Base-by-base conservation (phyloP, 371 early-diverging fungal species). In the Nematocida sp. region DNA sequence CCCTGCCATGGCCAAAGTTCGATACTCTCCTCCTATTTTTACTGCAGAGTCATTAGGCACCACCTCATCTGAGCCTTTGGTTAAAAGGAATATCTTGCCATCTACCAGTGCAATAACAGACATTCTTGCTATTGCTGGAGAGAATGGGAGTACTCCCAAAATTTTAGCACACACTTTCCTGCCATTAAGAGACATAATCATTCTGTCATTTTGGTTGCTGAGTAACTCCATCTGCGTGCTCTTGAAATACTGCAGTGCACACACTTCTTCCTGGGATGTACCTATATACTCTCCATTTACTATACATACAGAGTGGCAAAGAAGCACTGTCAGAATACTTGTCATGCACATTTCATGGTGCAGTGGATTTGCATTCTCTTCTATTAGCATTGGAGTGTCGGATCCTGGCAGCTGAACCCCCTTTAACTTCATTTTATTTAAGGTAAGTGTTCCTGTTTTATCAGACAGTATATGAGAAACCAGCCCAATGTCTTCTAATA, bases 361-460 rank as follows among this genome's bases (percentile, higher is more conserved):
- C 25, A 27, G 2, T 9, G n/a, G n/a, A 7, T n/a, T 1, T 9
- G 9, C 7, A 23, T 58, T 27, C 27, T 23, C 9, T 7, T 58
- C 58, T 9, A 11, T 23, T 27, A 58, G 11, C 11, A 23, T 23
- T 1, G 23, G 25, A 7, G 58, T n/a, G 25, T 1, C 23, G 3
- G 9, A 9, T 23, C 58, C 58, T 1, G 58, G 25, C 13, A 84
- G 25, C 62, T 88, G 76, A 23, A 85, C 40, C 47, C 75, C 82
- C 46, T 92, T 92, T 85, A 95, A 93, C 82, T 92, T 91, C 96
- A 96, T 96, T 78, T 92, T 89, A 86, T 97, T 97, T 83, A 91
- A 90, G n/a, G 98, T 97, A 45, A 97, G 88, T 3, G 98, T 96
- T 9, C 96, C 97, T 46, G 98, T 97, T 88, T 96, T 96, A 88